phyloP scores from a whole-genome alignment of 768 basidiomycete species.

The Lentinula lateritia region DNA sequence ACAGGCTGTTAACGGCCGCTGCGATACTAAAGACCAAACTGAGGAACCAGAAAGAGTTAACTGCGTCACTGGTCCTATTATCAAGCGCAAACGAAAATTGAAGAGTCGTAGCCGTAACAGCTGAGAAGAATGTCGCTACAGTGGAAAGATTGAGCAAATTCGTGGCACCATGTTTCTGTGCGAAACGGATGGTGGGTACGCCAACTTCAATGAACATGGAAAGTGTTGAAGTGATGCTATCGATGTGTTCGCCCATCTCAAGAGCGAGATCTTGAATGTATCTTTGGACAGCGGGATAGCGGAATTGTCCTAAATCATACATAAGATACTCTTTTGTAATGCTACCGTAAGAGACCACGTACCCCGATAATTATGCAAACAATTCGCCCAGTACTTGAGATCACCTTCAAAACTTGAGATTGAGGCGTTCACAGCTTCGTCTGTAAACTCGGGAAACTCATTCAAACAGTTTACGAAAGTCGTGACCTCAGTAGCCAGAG shows the following conservation, averaged over 20 bases:
- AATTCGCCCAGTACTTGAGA: constrained; percentile 76
- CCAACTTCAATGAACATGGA: constrained; percentile 75
- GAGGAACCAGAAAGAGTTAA: constrained; percentile 72
- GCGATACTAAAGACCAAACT: constrained; percentile 74
- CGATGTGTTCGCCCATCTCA: constrained; percentile 74
- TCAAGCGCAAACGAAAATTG: constrained; percentile 56
- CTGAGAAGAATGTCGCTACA: constrained; percentile 47
- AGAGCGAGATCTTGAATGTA: constrained; percentile 69
- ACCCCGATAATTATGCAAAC: constrained; percentile 61
- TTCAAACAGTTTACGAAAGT: constrained; percentile 68
- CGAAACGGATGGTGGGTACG: constrained; percentile 74
- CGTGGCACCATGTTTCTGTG: constrained; percentile 64
- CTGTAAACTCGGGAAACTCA: constrained; percentile 75
- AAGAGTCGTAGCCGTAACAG: constrained; percentile 44
- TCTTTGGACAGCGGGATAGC: constrained; percentile 63
- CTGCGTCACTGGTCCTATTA: constrained; percentile 36
- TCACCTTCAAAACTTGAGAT: constrained; percentile 66
- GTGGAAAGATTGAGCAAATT: constrained; percentile 72
- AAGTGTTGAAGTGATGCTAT: constrained; percentile 62
- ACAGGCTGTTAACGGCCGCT: constrained; percentile 71
- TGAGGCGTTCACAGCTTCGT: constrained; percentile 65
- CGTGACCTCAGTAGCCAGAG: constrained; percentile 58
- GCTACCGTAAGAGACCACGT: constrained; percentile 8
- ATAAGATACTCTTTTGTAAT: not conserved
- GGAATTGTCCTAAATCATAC: constrained; percentile 52